Evolutionary conservation across 2,329 filamentous ascomycete genomes (phyloP), one percentile per base, ranked within the genome.

Genomic region (Epichloe typhina): DNA sequence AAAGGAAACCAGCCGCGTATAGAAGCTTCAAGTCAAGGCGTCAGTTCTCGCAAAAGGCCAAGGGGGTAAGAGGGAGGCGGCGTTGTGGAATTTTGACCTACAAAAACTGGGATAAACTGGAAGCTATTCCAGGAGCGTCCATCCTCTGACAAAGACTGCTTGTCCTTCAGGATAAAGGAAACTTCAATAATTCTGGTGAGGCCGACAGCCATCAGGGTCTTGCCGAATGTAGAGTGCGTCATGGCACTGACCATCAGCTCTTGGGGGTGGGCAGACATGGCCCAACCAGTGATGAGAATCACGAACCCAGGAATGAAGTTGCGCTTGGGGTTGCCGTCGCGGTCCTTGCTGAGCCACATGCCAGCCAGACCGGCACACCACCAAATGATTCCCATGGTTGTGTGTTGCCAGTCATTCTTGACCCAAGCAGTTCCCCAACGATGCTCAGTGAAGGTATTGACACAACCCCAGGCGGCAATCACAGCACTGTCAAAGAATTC

Each of bases 311-410:
- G 93, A 50, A 98, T 82, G 54, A 98, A 81, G 69, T 98, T 98
- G 58, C 93, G 80, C 74, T 91, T 89, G 8, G 93, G 90, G 41
- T 81, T 76, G 48, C 93, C 91, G 55, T 91, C 82, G 51, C 88
- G 81, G 63, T 84, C 88, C 55, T 81, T 79, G 65, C 88, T 95
- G 39, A 98, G 74, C 93, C 91, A 98, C 49, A 98, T 77, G 41
- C 93, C 93, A 11, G 91, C 78, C 33, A 98, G 72, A 23, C 93
- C 93, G 7, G 93, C 91, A 60, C 83, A 86, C 91, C 91, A 98
- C 93, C 93, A 98, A 48, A 98, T 82, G 55, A 98, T 81, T n/a
- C 93, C 93, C 91, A 98, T 97, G n/a, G 86, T 88, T 0, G 93
- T 98, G 67, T 98, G 93, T 66, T 98, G 91, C 70, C 95, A 81